Conservation (phyloP, 352 stramenopile species). For the Phytophthora pistaciae region DNA sequence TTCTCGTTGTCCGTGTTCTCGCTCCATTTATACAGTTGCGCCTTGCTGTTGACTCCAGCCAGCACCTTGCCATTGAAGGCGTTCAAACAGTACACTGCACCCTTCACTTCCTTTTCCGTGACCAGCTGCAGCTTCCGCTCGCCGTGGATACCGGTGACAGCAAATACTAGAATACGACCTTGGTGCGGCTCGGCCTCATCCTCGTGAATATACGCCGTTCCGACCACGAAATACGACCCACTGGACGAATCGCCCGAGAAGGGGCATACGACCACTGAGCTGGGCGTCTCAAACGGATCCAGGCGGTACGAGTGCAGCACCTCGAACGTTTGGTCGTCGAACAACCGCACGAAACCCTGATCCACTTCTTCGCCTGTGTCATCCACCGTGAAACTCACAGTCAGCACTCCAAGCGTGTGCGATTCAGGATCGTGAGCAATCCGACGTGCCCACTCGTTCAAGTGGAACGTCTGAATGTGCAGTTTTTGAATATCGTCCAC, state of each 20-base stretch:
- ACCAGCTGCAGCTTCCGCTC: slow-evolving; percentile 91
- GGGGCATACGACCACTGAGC: slow-evolving; percentile 82
- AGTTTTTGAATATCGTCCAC: slow-evolving; percentile 99
- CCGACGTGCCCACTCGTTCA: slow-evolving; percentile 94
- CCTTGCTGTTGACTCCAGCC: slow-evolving; percentile 96
- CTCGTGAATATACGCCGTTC: slow-evolving; percentile 93
- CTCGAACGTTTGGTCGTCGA: slow-evolving; percentile 98
- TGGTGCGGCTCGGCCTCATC: slow-evolving; percentile 97
- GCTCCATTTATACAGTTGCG: slow-evolving; percentile 93
- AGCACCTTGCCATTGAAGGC: slow-evolving; percentile 96
- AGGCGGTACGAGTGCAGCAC: slow-evolving; percentile 87
- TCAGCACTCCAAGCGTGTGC: slow-evolving; percentile 86
- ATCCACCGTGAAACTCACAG: slow-evolving; percentile 83
- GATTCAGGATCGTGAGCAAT: slow-evolving; percentile 90
- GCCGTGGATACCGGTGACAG: slow-evolving; percentile 78
- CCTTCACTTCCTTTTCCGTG: slow-evolving; percentile 94
- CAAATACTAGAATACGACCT: slow-evolving; percentile 95
- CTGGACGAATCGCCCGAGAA: slow-evolving; percentile 82
- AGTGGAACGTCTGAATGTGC: slow-evolving; percentile 96
- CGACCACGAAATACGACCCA: slow-evolving; percentile 87
- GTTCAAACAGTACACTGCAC: slow-evolving; percentile 96
- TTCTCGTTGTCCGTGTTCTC: slow-evolving; percentile 92
- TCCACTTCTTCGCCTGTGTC: slow-evolving; percentile 89
- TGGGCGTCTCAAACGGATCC: slow-evolving; percentile 90
- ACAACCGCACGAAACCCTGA: slow-evolving; percentile 93